Evolutionary conservation across 768 basidiomycete species (phyloP).

Genomic region (Scleroderma citrinum): DNA sequence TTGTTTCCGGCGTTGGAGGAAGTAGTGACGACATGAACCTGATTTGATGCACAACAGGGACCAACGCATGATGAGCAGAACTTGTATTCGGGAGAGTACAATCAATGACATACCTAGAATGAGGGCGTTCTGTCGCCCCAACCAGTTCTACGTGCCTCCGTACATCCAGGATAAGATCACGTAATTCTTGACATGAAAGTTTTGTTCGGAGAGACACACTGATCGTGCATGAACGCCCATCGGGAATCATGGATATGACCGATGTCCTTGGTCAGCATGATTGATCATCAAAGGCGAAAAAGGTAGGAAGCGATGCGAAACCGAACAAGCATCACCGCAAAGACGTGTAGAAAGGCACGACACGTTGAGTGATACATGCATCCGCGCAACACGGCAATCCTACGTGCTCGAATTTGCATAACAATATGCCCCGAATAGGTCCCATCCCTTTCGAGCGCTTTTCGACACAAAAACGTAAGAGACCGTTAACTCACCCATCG

Average conservation of each 20-base stretch:
- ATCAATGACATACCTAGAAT: constrained; percentile 11
- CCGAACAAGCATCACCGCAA: background rate
- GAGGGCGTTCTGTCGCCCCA: constrained; percentile 30
- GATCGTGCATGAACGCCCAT: background rate
- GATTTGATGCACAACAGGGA: background rate
- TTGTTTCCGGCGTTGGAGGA: constrained; percentile 66
- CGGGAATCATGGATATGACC: background rate
- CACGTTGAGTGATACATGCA: background rate
- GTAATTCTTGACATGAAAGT: constrained; percentile 63
- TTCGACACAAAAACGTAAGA: background rate
- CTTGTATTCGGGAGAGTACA: background rate
- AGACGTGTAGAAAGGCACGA: background rate
- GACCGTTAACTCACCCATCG: constrained; percentile 54
- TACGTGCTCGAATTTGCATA: too few species aligned
- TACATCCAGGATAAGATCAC: constrained; percentile 64
- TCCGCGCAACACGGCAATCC: background rate
- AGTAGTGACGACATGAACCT: constrained; percentile 66
- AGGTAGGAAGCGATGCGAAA: background rate
- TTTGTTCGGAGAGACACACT: constrained; percentile 84
- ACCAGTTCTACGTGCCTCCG: constrained; percentile 73
- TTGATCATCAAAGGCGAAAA: background rate
- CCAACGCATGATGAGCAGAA: background rate
- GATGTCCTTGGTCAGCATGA: constrained; percentile 1
- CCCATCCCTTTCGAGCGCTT: too few species aligned
- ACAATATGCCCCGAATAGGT: too few species aligned